Evolutionary conservation across 495 filamentous ascomycete species (phyloP), one percentile per base, ranked within the genome.

Genomic region (Tuber borchii): DNA sequence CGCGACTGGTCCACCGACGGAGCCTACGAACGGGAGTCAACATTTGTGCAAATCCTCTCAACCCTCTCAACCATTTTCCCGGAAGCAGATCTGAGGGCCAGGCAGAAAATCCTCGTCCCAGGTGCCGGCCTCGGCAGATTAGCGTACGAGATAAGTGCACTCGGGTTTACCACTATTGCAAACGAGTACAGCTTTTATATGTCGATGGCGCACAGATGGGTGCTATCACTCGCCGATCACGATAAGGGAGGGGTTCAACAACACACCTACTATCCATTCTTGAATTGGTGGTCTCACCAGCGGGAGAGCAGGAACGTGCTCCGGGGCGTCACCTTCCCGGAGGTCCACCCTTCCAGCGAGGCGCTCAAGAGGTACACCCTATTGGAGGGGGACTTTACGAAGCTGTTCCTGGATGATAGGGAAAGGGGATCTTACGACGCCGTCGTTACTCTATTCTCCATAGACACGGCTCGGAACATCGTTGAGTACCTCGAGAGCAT

Each of bases 381-480:
- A 71, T 79, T 86, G 46, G 86, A 87, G 72, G 86, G 86, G 8
- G 85, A 87, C 74, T 87, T 87, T 73, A 85, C 85, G 0, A 84
- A 72, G 16, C 74, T 73, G 26, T 85, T 85, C 74, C 46, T 78
- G 71, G 65, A 75, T 22, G 26, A 65, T 26, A 31, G 86, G 26
- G 87, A 92, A 70, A 84, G 84, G 42, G 88, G 87, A 2, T 81
- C 80, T 0, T 97, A 93, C 83, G 91, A 97, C 82, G 94, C 90
- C 1, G 93, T 99, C 3, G 89, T 91, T 1, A 92, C 91, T 6
- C 92, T 97, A 6, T 99, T 97, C 83, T 99, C 98, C 86, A 91
- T 99, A 44, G 96, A 99, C 83, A 99, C 95, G 6, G 95, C 95
- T 40, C 93, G 94, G 26, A 97, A 98, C 82, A 81, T 97, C 40